Percentiles rank a stretch among this genome's conserved stretches.
Evolutionary conservation across 2,329 filamentous ascomycete genomes (phyloP).

Genomic region (Ophiosphaerella herpotricha): DNA sequence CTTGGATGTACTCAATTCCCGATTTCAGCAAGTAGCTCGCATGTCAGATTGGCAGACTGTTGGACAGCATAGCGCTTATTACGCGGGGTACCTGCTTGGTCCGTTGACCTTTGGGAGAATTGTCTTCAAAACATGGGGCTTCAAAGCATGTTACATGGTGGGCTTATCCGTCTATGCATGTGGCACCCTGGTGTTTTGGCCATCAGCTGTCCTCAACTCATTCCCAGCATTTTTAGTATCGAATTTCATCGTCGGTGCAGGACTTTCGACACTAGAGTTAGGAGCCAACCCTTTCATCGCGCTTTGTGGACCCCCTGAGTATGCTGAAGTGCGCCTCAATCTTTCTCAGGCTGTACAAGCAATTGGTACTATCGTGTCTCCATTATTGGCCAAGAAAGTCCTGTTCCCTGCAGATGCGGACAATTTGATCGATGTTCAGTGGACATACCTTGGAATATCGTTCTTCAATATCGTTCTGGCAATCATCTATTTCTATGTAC

Average conservation of each 20-base stretch:
- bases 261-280: conserved; percentile 64
- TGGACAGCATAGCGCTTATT: conserved; percentile 72
- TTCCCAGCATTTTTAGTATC: conserved; percentile 65
- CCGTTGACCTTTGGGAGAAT: conserved; percentile 68
- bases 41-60: conserved; percentile 67
- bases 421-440: conserved; percentile 64
- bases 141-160: conserved; percentile 65
- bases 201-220: conserved; percentile 65
- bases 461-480: conserved; percentile 64
- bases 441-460: conserved; percentile 67
- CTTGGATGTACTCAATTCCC: conserved; percentile 77
- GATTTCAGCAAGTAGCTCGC: conserved; percentile 65
- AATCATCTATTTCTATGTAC: conserved; percentile 64
- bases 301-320: conserved; percentile 64
- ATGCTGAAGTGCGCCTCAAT: conserved; percentile 64
- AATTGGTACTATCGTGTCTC: conserved; percentile 63
- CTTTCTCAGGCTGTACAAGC: conserved; percentile 66
- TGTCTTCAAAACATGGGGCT: conserved; percentile 63
- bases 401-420: conserved; percentile 59
- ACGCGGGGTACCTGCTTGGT: conserved; percentile 71
- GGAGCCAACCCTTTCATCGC: conserved; percentile 66
- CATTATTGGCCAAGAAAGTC: conserved; percentile 62
- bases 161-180: conserved; percentile 67
- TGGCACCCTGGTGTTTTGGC: conserved; percentile 67
- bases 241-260: conserved; percentile 66